Percentiles rank a stretch among this genome's conserved stretches.
These are phyloP conservation scores for Aspergillus mulundensis DNA, from an alignment of 495 filamentous ascomycete genomes.

Conservation along the genomic window DNA sequence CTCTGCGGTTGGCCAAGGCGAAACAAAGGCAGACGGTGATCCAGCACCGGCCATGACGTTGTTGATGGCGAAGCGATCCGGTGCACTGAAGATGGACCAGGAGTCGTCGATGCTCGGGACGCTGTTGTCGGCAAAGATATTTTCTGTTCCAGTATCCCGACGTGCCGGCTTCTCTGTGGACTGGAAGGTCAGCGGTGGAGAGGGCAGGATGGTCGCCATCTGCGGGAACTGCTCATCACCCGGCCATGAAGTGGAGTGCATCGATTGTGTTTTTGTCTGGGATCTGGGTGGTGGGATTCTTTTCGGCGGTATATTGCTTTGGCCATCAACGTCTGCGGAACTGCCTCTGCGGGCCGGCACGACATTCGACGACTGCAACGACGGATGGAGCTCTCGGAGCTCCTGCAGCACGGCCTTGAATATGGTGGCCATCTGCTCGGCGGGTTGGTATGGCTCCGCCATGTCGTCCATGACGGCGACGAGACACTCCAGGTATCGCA, in stretches of 20 bases:
- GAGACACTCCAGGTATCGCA: neutral
- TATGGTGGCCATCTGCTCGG: neutral
- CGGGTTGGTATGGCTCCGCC: neutral
- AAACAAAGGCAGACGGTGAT: neutral
- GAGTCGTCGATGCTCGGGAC: neutral
- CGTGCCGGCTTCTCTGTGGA: neutral
- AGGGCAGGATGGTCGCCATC: neutral
- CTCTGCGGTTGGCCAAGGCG: neutral
- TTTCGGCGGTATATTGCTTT: no score
- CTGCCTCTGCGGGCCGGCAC: no score
- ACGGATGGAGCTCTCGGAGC: neutral
- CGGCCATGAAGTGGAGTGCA: neutral
- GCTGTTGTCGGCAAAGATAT: neutral
- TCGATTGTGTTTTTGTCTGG: no score
- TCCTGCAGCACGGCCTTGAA: neutral
- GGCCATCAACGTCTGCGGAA: no score
- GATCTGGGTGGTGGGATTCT: no score
- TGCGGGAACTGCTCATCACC: neutral
- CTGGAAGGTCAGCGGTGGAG: neutral
- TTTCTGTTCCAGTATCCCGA: neutral
- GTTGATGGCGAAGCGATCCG: neutral
- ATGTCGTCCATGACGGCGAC: neutral
- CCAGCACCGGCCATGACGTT: neutral
- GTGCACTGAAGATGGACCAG: neutral
- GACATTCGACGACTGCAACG: neutral